A percentile compares a stretch with the other conserved stretches of the same genome.
Evolutionary conservation across 345 rosid species (phyloP).

Genomic region (Populus pruinosa): DNA sequence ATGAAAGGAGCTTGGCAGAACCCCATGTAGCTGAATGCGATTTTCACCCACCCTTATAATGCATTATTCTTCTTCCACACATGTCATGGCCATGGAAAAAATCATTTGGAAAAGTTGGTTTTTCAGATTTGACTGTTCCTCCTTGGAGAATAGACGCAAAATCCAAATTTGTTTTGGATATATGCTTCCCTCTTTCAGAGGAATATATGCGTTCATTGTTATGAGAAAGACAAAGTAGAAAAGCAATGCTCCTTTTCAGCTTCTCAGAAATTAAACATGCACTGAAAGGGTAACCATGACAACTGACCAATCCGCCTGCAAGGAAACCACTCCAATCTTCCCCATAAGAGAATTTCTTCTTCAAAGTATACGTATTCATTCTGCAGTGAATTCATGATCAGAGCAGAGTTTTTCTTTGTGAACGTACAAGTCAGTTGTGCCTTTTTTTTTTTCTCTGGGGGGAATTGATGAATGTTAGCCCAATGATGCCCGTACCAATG

Average conservation of each 20-base stretch:
- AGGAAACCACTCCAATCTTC: background rate
- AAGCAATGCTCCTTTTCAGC: background rate
- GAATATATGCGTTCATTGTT: background rate
- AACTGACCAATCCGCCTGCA: background rate
- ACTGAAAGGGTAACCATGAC: background rate
- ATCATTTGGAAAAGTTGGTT: too few relatives aligned
- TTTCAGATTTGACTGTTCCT: too few relatives aligned
- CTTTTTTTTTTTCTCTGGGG: too few relatives aligned
- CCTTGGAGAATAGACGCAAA: background rate
- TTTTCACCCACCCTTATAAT: too few relatives aligned
- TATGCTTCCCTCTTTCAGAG: background rate
- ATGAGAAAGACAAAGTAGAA: background rate
- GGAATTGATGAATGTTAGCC: too few relatives aligned
- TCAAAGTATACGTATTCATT: background rate
- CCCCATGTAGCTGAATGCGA: too few relatives aligned
- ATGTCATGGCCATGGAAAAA: too few relatives aligned
- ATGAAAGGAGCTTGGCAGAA: too few relatives aligned
- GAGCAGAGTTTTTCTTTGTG: too few relatives aligned
- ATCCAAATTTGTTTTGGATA: background rate
- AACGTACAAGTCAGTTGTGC: too few relatives aligned
- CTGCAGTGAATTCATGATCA: background rate
- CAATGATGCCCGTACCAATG: background rate
- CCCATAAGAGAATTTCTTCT: background rate
- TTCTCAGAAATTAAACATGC: background rate
- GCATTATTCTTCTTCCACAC: too few relatives aligned